Base-by-base conservation (phyloP, 1,139 yeast species). In the Lodderomyces pseudojiufengensis region DNA sequence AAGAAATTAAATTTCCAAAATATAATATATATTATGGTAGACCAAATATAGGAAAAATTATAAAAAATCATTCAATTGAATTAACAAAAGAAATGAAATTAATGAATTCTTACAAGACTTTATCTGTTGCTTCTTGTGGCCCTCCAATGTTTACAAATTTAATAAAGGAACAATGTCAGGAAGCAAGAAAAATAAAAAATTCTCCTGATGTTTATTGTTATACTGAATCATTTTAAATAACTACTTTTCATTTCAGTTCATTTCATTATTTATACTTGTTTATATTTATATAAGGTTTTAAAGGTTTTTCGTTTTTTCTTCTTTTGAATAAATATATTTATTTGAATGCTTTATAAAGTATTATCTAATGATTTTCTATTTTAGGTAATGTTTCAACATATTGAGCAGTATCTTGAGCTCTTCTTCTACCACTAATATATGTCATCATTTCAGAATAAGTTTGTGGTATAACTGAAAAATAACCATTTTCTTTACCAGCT, bases 371-470 rank as follows among this genome's bases (percentile, higher is more conserved):
- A 7, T 5, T 12, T 3, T 29, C 26, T 11, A 11, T 9, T 33
- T 43, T 47, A 20, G 69, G 67, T 33, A 66, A 59, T 14, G 68
- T 61, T 38, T 68, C 72, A 9, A 80, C 85, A 52, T 71, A 86
- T 39, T 72, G 70, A 31, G 92, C 90, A 16, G 95, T 86, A 39
- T 83, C 94, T 35, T 70, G 72, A 3, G 95, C 95, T 61, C 94
- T 78, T 68, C 97, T 80, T 62, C 95, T 78, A 24, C 95, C 97
- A 51, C 84, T 90, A 21, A 88, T 72, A 54, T 84, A 88, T 51
- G 80, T 84, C 81, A 88, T 87, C 95, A 88, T 88, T 59, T 88
- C 97, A 16, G 81, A 74, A 55, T 88, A 88, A 1, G 95, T 79
- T 57, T 84, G 86, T 6, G 97, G 97, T 38, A 88, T 69, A 36